Percentiles rank a stretch among this genome's conserved stretches.
These are phyloP conservation scores for Lactarius deliciosus DNA, from an alignment of 768 basidiomycete species.

Conservation along the genomic window DNA sequence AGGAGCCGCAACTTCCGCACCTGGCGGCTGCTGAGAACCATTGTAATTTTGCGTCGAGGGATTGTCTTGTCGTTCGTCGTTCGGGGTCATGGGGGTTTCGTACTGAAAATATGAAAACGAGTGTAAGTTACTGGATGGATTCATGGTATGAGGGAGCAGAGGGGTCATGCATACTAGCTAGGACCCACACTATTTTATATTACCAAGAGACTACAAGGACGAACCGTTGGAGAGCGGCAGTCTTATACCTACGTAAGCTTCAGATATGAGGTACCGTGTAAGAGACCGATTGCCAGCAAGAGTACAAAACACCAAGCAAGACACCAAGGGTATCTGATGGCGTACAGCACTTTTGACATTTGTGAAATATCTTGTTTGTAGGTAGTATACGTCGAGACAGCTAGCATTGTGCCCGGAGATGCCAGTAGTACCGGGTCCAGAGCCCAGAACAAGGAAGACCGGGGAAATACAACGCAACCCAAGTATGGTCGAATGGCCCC, in stretches of 20 bases:
- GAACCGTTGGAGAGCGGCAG: not conserved
- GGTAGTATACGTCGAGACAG: not conserved
- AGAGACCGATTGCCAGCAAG: not conserved
- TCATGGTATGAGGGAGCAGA: conserved; percentile 2
- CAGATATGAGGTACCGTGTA: not conserved
- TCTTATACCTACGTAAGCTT: not conserved
- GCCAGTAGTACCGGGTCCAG: conserved; percentile 1
- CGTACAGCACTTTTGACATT: not conserved
- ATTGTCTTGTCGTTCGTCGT: conserved; percentile 5
- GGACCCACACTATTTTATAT: conserved; percentile 13
- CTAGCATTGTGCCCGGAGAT: conserved; percentile 21
- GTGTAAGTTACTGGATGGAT: conserved; percentile 7
- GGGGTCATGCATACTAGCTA: not conserved
- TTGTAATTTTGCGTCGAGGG: not conserved
- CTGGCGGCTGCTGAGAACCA: not conserved
- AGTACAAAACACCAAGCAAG: too few relatives aligned
- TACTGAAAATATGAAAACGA: conserved; percentile 1
- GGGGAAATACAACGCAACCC: not conserved
- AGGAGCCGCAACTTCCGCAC: conserved; percentile 6
- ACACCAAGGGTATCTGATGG: not conserved
- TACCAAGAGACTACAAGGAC: conserved; percentile 5
- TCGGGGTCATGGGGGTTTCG: not conserved
- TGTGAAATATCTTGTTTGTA: not conserved
- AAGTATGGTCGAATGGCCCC: not conserved
- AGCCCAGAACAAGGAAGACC: conserved; percentile 8